phyloP scores from a whole-genome alignment of 2,329 filamentous ascomycete species.

The Capronia americana region DNA sequence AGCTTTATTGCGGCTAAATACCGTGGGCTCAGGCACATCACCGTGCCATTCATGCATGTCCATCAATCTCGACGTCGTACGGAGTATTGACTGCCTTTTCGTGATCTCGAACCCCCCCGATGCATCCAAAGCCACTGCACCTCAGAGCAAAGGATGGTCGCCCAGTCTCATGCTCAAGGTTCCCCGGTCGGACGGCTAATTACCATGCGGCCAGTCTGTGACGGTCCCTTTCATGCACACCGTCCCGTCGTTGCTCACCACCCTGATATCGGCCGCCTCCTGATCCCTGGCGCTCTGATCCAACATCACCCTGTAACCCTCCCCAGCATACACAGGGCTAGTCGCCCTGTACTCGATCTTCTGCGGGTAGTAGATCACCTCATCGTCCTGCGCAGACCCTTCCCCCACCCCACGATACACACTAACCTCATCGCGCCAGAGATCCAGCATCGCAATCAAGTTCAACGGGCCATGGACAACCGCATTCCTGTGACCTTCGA shows the following conservation, averaged over 20 bases:
- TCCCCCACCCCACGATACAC: constrained; percentile 33
- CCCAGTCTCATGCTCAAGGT: neutral
- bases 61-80: neutral
- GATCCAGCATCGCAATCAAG: constrained; percentile 51
- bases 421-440: constrained; percentile 50
- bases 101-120: neutral
- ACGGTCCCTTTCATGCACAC: constrained; percentile 45
- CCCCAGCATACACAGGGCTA: constrained; percentile 57
- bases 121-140: neutral
- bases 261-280: constrained; percentile 41
- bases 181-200: neutral
- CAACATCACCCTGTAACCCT: constrained; percentile 55
- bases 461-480: constrained; percentile 55
- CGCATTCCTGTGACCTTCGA: constrained; percentile 52
- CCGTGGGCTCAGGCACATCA: neutral
- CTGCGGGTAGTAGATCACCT: constrained; percentile 45
- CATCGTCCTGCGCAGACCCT: constrained; percentile 32
- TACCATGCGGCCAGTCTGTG: constrained; percentile 30
- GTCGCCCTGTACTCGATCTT: constrained; percentile 58
- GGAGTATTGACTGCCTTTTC: neutral
- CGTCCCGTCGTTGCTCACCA: constrained; percentile 42
- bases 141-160: neutral
- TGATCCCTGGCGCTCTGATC: constrained; percentile 41
- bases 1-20: neutral
- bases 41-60: neutral